Evolutionary conservation across 257 asterid genomes (phyloP).

Genomic region (Apocynum venetum): DNA sequence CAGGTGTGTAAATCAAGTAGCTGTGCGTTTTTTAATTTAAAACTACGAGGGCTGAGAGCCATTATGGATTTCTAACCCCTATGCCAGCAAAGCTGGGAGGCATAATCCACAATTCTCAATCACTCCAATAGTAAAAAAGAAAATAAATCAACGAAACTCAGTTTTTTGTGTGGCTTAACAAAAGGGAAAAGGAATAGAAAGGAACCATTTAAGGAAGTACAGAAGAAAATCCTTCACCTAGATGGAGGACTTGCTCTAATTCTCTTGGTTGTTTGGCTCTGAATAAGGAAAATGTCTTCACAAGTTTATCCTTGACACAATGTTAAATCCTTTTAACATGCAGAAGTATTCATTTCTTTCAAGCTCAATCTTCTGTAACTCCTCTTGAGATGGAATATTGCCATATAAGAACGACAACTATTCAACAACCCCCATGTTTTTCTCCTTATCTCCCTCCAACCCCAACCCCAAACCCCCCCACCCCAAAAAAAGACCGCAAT

Average conservation of each 20-base stretch:
- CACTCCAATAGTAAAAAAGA: neutral
- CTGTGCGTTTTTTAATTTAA: neutral
- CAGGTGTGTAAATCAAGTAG: conserved; percentile 4
- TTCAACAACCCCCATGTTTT: neutral
- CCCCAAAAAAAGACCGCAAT: no score
- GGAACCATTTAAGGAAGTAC: neutral
- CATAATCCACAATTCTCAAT: neutral
- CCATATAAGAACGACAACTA: neutral
- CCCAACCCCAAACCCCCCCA: neutral
- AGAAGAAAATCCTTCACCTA: neutral
- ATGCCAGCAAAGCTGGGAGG: neutral
- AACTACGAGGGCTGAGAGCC: neutral
- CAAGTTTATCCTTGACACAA: neutral
- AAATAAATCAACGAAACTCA: neutral
- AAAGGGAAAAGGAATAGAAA: neutral
- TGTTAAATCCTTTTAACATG: neutral
- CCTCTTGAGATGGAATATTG: neutral
- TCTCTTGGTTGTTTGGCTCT: neutral
- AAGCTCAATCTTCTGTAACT: neutral
- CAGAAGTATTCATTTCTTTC: neutral
- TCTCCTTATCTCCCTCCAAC: neutral
- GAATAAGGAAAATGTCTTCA: neutral
- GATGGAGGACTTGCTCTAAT: neutral
- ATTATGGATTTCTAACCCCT: neutral
- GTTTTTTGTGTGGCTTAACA: neutral